A percentile compares a stretch with the other conserved stretches of the same genome.
Evolutionary conservation across 345 rosid genomes (phyloP).

Genomic region (Melastoma malabathricum): DNA sequence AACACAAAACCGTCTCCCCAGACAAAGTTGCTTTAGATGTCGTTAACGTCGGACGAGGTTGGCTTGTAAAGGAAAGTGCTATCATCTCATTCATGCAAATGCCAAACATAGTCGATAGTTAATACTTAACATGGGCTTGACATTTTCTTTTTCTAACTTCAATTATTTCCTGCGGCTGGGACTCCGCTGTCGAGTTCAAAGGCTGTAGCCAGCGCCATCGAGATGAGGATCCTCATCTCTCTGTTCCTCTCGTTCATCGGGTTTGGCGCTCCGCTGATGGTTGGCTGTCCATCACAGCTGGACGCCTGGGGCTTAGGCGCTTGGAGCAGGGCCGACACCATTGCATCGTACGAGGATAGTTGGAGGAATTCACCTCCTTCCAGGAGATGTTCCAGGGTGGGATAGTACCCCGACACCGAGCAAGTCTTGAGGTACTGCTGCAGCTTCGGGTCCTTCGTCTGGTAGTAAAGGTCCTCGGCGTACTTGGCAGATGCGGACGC

Average conservation of each 20-base stretch:
- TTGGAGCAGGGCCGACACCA: not conserved
- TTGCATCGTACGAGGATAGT: not conserved
- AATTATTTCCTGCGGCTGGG: too few species aligned
- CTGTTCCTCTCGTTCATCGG: conserved; percentile 1
- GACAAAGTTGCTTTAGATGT: too few species aligned
- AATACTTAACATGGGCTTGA: too few species aligned
- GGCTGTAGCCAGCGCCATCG: conserved; percentile 6
- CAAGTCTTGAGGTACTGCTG: not conserved
- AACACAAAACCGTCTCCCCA: too few species aligned
- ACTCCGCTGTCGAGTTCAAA: too few species aligned
- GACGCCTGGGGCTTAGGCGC: not conserved
- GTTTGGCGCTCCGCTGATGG: not conserved
- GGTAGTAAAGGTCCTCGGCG: not conserved
- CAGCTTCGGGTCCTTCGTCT: not conserved
- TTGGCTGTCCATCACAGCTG: not conserved
- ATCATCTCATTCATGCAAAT: too few species aligned
- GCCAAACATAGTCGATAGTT: too few species aligned
- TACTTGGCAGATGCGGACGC: not conserved
- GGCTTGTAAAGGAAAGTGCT: too few species aligned
- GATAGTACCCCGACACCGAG: not conserved
- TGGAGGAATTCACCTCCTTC: not conserved
- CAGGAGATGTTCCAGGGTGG: not conserved
- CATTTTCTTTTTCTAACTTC: too few species aligned
- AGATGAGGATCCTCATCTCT: conserved; percentile 8
- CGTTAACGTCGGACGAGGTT: too few species aligned